Evolutionary conservation across 345 rosid species (phyloP), one percentile per base, ranked within the genome.

Genomic region (Raphanus sativus): DNA sequence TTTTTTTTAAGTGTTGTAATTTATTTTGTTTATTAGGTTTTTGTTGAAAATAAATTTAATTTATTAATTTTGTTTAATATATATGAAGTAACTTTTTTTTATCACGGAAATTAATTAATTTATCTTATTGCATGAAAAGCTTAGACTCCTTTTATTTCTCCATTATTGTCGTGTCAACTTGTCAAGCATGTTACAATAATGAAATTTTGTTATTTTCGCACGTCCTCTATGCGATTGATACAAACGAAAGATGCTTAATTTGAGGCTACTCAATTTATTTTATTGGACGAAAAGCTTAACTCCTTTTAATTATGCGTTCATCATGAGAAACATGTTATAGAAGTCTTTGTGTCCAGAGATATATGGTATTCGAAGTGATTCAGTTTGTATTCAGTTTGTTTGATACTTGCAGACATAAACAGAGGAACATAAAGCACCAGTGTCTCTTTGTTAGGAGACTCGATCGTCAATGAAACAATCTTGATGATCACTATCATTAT

Each of bases 11-110:
- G 36, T 24, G n/a, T 12, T 76, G 64, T 64, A 12, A 70, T 65
- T 36, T 54, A n/a, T 40, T 65, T 71, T 65, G 72, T 65, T 56
- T 77, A 52, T 52, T 52, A 52, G 58, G 25, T 15, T 52, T 52
- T 62, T 62, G 70, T 62, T 28, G 58, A 75, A 54, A 77, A 54
- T 52, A 2, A 52, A 32, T 76, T 68, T 61, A 42, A 75, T 69
- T 76, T 61, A 59, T 59, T 17, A 13, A 24, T 34, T 29, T 59
- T 52, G n/a, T 30, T 69, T 76, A 15, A 21, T 68, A 48, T 25
- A n/a, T n/a, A n/a, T n/a, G n/a, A n/a, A n/a, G n/a, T n/a, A n/a
- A n/a, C n/a, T n/a, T n/a, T n/a, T n/a, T n/a, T n/a, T n/a, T n/a
- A n/a, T n/a, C n/a, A n/a, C n/a, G n/a, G 40, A 30, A 3, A 62